Base-by-base conservation (phyloP, 2,329 filamentous ascomycete genomes). In the Diaporthe sp. region DNA sequence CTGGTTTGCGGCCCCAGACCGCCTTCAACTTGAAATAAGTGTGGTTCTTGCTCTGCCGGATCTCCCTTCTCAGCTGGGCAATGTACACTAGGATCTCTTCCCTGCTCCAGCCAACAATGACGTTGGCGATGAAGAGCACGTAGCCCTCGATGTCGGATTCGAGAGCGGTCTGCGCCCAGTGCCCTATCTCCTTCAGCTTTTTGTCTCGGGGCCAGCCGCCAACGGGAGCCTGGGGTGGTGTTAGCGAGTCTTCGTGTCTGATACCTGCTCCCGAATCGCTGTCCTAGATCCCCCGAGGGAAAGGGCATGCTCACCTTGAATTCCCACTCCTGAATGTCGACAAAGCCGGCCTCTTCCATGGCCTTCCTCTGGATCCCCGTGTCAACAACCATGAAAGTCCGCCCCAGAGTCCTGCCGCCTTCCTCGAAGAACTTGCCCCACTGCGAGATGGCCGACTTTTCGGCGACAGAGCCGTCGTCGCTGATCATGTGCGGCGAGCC, bases 301-400 rank as follows among this genome's bases (percentile, higher is more conserved):
- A 28, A 6, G 4, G 49, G 12, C 15, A 3, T 19, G 65, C 79
- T 67, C 31, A 92, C 84, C 80, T 89, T 91, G 77, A 85, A 86
- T 19, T 88, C 80, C 46, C 85, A 84, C 77, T 90, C 87, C 62
- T 88, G 83, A 15, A 92, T 86, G 73, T 92, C 88, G 3, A 88
- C 85, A 74, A 91, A 92, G 0, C 91, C 91, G 1, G 89, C 87
- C 39, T 88, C 86, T 79, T 86, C 84, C 82, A 92, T 89, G 3
- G 78, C 80, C 84, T 86, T 90, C 4, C 81, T 83, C 75, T 89
- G 88, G 46, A 91, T 80, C 58, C 88, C 86, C 55, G 90, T 87
- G 0, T 88, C 89, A 39, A 91, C 85, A 4, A 83, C 88, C 85
- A 74, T 89, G 84, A 76, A 90, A 84, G 73, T 86, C 82, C 51